Percentiles rank a stretch among this genome's conserved stretches.
Evolutionary conservation across 2,329 filamentous ascomycete genomes (phyloP).

Genomic region (Cryphonectria radicalis): DNA sequence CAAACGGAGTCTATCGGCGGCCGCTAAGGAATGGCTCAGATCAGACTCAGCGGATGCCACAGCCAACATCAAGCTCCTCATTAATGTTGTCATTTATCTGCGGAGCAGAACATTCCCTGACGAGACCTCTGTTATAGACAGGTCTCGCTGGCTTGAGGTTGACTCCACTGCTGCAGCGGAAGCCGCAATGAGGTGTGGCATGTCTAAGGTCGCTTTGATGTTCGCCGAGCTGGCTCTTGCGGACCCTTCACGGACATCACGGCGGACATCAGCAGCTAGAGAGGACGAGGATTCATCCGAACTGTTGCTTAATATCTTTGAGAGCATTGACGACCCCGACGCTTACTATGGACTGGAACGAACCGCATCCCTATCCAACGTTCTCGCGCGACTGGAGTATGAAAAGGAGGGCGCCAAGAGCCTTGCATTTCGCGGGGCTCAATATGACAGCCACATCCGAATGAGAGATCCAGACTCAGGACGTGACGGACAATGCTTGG

Average conservation of each 20-base stretch:
- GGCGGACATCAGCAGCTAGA: constrained; percentile 66
- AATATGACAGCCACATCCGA: constrained; percentile 84
- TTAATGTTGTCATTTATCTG: constrained; percentile 86
- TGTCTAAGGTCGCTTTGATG: constrained; percentile 85
- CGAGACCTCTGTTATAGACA: constrained; percentile 78
- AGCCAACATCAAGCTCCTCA: constrained; percentile 71
- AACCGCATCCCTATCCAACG: constrained; percentile 73
- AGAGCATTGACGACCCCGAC: constrained; percentile 93
- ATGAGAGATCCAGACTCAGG: constrained; percentile 58
- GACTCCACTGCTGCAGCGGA: constrained; percentile 72
- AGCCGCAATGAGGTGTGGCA: constrained; percentile 76
- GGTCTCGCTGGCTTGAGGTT: constrained; percentile 83
- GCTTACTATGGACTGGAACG: constrained; percentile 92
- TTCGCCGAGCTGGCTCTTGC: constrained; percentile 76
- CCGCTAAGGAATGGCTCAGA: constrained; percentile 67
- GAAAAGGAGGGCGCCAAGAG: constrained; percentile 87
- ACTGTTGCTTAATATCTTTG: constrained; percentile 80
- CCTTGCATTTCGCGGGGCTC: constrained; percentile 86
- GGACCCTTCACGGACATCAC: constrained; percentile 59
- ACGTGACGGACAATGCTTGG: constrained; percentile 68
- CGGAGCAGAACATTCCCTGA: constrained; percentile 75
- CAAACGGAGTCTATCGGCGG: constrained; percentile 67
- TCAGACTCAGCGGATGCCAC: constrained; percentile 50
- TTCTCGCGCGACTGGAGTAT: constrained; percentile 83
- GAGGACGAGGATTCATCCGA: constrained; percentile 60